These are phyloP conservation scores for Macaranga tanarius DNA, from an alignment of 441 rosid genomes.

Conservation along the genomic window DNA sequence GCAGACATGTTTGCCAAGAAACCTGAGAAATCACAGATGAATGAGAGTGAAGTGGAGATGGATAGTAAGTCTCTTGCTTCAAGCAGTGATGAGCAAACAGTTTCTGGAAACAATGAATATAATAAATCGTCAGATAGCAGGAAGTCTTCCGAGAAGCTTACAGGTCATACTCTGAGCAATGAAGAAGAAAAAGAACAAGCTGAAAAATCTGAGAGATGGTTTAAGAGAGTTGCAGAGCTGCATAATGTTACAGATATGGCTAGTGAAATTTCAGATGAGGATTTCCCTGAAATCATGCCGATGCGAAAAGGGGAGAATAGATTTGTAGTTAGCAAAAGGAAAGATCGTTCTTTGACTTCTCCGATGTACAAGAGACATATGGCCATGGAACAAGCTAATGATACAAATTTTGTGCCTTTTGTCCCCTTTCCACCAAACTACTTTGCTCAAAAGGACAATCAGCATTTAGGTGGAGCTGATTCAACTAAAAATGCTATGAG, in stretches of 20 bases:
- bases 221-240: conserved; percentile 78
- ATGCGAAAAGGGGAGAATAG: conserved; percentile 89
- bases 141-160: conserved; percentile 27
- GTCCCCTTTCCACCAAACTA: conserved; percentile 82
- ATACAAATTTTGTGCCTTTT: conserved; percentile 63
- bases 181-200: conserved; percentile 39
- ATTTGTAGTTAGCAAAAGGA: conserved; percentile 89
- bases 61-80: conserved; percentile 27
- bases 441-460: conserved; percentile 53
- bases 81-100: conserved; percentile 18
- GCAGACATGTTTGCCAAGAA: conserved; percentile 71
- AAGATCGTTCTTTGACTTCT: conserved; percentile 65
- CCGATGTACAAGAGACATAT: conserved; percentile 59
- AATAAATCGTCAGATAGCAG: conserved; percentile 14
- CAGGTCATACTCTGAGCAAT: conserved; percentile 16
- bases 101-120: conserved; percentile 20
- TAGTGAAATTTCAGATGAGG: conserved; percentile 78
- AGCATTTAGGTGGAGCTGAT: conserved; percentile 33
- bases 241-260: conserved; percentile 78
- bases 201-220: conserved; percentile 85
- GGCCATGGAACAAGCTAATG: conserved; percentile 53
- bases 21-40: conserved; percentile 32
- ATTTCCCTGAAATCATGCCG: conserved; percentile 92
- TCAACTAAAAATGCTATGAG: conserved; percentile 19
- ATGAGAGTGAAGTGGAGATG: conserved; percentile 26